Evolutionary conservation across 164 flowering plant species (phyloP).

Genomic region (Echeveria elegans): DNA sequence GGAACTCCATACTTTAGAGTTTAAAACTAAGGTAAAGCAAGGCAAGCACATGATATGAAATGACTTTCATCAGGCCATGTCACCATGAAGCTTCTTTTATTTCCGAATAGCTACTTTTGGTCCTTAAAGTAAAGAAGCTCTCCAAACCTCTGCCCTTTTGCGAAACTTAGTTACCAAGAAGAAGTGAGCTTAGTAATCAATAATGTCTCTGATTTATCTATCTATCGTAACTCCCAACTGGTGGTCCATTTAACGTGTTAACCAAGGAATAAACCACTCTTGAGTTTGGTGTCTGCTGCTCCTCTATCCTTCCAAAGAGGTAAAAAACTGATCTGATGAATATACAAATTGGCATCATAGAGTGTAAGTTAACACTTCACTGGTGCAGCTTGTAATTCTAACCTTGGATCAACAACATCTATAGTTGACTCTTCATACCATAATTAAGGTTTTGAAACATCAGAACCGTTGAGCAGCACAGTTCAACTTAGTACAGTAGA

Average conservation of each 20-base stretch:
- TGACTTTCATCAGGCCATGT: neutral
- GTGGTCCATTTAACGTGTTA: neutral
- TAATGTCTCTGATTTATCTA: too few species aligned
- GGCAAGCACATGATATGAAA: neutral
- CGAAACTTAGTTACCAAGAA: neutral
- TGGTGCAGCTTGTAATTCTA: too few species aligned
- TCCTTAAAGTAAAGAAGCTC: constrained; percentile 3
- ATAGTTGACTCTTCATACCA: too few species aligned
- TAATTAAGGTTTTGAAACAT: neutral
- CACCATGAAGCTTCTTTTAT: constrained; percentile 2
- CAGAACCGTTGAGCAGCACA: neutral
- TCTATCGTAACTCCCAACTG: neutral
- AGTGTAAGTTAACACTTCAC: too few species aligned
- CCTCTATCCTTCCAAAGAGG: neutral
- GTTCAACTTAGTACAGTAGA: neutral
- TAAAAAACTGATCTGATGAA: neutral
- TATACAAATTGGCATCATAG: neutral
- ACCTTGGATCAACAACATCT: too few species aligned
- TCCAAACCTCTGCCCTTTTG: neutral
- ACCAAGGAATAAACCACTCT: neutral
- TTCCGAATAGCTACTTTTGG: neutral
- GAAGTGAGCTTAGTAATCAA: neutral
- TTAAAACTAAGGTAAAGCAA: neutral
- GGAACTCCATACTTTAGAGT: neutral
- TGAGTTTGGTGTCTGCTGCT: neutral